Conservation (phyloP, 352 stramenopile species). For the Phytophthora boehmeriae region DNA sequence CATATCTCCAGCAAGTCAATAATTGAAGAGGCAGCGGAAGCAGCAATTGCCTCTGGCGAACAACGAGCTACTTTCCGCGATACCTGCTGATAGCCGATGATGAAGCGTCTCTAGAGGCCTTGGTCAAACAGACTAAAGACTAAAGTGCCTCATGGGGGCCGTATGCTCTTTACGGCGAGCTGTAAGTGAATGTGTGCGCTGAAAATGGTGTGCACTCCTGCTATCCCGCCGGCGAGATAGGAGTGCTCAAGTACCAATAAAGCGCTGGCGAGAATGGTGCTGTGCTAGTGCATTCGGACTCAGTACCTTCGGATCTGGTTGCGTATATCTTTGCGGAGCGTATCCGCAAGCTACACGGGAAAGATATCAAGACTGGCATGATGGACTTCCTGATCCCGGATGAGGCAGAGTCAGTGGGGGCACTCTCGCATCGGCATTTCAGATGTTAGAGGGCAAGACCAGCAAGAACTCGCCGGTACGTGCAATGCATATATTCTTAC, state of each 20-base stretch:
- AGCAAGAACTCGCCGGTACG: slow-evolving; percentile 13
- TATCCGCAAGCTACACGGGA: slow-evolving; percentile 6
- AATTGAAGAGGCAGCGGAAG: slow-evolving; percentile 45
- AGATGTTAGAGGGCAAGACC: slow-evolving; percentile 22
- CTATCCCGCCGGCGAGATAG: slow-evolving; percentile 91
- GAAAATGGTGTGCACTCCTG: slow-evolving; percentile 89
- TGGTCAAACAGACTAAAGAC: slow-evolving; percentile 76
- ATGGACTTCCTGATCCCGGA: slow-evolving; percentile 46
- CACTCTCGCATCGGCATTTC: slow-evolving; percentile 41
- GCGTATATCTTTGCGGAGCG: slow-evolving; percentile 51
- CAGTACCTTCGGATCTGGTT: slow-evolving; percentile 77
- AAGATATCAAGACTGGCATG: slow-evolving; percentile 38
- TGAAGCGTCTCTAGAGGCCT: slow-evolving; percentile 41
- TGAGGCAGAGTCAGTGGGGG: slow-evolving; percentile 47
- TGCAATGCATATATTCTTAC: slow-evolving; percentile 49
- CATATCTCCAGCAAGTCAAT: slow-evolving; percentile 66
- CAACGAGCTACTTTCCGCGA: slow-evolving; percentile 13
- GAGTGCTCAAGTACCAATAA: slow-evolving; percentile 50
- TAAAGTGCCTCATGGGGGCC: slow-evolving; percentile 82
- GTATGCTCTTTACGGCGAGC: slow-evolving; percentile 75
- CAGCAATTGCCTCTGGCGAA: slow-evolving; percentile 34
- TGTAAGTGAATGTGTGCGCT: slow-evolving; percentile 80
- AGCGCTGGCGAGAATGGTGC: slow-evolving; percentile 65
- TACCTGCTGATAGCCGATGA: slow-evolving; percentile 56
- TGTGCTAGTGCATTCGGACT: slow-evolving; percentile 84